Evolutionary conservation across 805 yeast genomes (phyloP), one percentile per base, ranked within the genome.

Genomic region (Hanseniaspora lachancei): DNA sequence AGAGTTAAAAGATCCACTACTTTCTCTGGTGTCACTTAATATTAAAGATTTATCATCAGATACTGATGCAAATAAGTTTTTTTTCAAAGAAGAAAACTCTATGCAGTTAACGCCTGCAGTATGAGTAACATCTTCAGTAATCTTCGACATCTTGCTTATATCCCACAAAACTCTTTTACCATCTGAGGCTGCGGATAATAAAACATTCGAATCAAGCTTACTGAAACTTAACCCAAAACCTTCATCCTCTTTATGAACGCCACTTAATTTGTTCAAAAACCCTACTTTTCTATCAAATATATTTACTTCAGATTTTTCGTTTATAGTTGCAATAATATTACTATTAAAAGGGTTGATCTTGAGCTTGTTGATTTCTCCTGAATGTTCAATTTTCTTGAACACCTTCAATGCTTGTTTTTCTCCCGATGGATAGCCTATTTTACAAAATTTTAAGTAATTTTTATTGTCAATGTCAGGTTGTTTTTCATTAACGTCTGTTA

Each of bases 161-260:
- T 84, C 85, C 77, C 89, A 80, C 2, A 83, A 60, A 0, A 80
- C 86, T 27, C 83, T 72, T 0, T 80, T 74, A 43, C 72, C 69
- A 66, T 86, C 95, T 66, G 85, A 91, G 0, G 89, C 74, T 0
- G 79, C 76, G 2, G 86, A 78, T 36, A 81, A 67, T 21, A 86
- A 66, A 24, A 73, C 70, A 2, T 83, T 84, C 42, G 68, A 60
- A 3, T 68, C 65, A 18, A 65, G 62, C 0, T 76, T 70, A 62
- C 76, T 83, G 84, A 91, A 86, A 8, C 82, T 73, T 39, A 86
- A 68, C 4, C 93, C 93, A 64, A 81, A 86, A 0, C 93, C 93
- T 60, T 85, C 85, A 27, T 74, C 80, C 4, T 70, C 68, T 63
- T 84, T 89, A 42, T 79, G 81, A 10, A 70, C 63, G 12, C 32